Evolutionary conservation across 2,329 filamentous ascomycete genomes (phyloP), one percentile per base, ranked within the genome.

Genomic region (Hysterium pulicare): DNA sequence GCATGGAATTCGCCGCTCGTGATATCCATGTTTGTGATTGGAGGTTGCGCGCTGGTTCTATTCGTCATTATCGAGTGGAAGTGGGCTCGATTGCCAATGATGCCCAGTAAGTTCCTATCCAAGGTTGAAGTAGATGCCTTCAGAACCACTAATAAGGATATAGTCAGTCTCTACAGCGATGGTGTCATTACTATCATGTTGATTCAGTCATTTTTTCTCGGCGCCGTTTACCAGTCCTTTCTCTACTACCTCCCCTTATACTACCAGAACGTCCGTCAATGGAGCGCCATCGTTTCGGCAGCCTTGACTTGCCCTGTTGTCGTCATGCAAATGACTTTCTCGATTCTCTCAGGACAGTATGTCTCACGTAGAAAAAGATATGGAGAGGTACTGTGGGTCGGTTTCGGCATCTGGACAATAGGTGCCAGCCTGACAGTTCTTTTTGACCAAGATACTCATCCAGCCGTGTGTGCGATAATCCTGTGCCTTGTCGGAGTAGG

Each of bases 171-270:
- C n/a, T 34, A 21, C n/a, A 34, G 9, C 7, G 15, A 34, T 34
- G n/a, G n/a, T 8, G 32, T 20, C 7, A 67, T 83, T 13, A 63
- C 66, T 16, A 69, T 76, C 5, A 71, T 84, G 40, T 63, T 83
- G 38, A 33, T 72, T 8, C 76, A 83, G 53, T 77, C 72, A 51
- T 77, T 83, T 51, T 60, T 84, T 17, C 71, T 82, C 15, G 79
- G 81, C 4, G 68, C 74, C 16, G 73, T 75, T 1, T 82, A 81
- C 50, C 79, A 82, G 47, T 66, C 72, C 3, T 74, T 73, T 42
- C 61, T 82, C 1, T 82, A 81, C 59, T 82, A 78, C 49, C 56
- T 83, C 10, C 79, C 79, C 1, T 63, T 82, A 0, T 83, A 81
- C 55, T 75, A 78, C 28, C 78, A 82, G 49, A 81, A 81, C 44